Percentiles rank a stretch among this genome's conserved stretches.
phyloP scores from a whole-genome alignment of 2,329 filamentous ascomycete species.

The Scorias spongiosa region DNA sequence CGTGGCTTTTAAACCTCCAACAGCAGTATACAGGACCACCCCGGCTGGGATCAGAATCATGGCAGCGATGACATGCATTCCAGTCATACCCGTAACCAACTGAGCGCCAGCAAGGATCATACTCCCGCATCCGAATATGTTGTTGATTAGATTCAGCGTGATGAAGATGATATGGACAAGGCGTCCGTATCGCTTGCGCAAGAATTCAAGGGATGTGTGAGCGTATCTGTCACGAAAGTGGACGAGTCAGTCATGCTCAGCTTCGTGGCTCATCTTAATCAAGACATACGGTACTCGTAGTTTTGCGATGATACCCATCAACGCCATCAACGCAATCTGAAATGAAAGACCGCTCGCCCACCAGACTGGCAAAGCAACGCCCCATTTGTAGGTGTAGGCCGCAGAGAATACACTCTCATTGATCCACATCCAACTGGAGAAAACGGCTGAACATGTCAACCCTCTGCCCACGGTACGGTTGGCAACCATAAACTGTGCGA shows the following conservation, averaged over 20 bases:
- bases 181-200: constrained; percentile 21
- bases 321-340: constrained; percentile 28
- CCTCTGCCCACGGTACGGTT: constrained; percentile 76
- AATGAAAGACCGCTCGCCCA: constrained; percentile 28
- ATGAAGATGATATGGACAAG: constrained; percentile 20
- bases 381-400: constrained; percentile 20
- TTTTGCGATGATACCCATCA: constrained; percentile 26
- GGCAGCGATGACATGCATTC: constrained; percentile 29
- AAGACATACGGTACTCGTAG: constrained; percentile 20
- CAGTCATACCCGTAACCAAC: constrained; percentile 28
- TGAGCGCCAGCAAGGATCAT: constrained; percentile 29
- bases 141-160: constrained; percentile 27
- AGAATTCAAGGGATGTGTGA: constrained; percentile 26
- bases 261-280: background rate
- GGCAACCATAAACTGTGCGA: constrained; percentile 76
- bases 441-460: constrained; percentile 68
- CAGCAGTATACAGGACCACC: constrained; percentile 22
- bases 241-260: background rate
- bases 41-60: constrained; percentile 29
- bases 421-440: constrained; percentile 71
- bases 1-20: constrained; percentile 26
- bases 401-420: constrained; percentile 20
- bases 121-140: constrained; percentile 28
- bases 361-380: constrained; percentile 19
- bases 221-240: constrained; percentile 34